Evolutionary conservation across 495 filamentous ascomycete genomes (phyloP).

Genomic region (Annulohypoxylon bovei): DNA sequence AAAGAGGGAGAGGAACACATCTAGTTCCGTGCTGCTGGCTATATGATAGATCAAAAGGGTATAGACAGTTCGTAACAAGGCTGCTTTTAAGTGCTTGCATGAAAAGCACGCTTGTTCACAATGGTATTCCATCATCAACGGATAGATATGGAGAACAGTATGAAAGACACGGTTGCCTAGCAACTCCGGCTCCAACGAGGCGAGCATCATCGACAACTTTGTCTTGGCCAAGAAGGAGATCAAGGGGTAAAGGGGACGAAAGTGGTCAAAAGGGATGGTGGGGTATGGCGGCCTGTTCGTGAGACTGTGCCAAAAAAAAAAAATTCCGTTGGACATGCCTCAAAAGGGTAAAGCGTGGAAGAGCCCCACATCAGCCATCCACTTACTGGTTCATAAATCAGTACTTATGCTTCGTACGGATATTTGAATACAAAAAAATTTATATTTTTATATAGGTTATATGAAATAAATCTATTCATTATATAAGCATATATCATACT

Average conservation of each 20-base stretch:
- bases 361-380: too few relatives aligned
- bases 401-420: too few relatives aligned
- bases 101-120: constrained; percentile 40
- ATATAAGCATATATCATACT: too few relatives aligned
- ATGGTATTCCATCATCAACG: constrained; percentile 5
- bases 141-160: constrained; percentile 32
- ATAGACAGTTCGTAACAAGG: constrained; percentile 30
- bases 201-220: constrained; percentile 25
- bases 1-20: constrained; percentile 36
- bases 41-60: constrained; percentile 29
- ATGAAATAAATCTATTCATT: too few relatives aligned
- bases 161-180: constrained; percentile 49
- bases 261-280: constrained; percentile 27
- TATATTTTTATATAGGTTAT: too few relatives aligned
- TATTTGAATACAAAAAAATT: too few relatives aligned
- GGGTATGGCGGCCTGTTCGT: constrained; percentile 12
- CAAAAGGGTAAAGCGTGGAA: too few relatives aligned
- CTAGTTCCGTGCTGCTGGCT: constrained; percentile 19
- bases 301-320: too few relatives aligned
- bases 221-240: constrained; percentile 41
- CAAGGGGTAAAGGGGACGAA: constrained; percentile 28
- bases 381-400: too few relatives aligned
- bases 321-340: too few relatives aligned
- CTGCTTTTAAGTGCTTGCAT: constrained; percentile 51
- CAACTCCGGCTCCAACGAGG: constrained; percentile 44